Base-by-base conservation (phyloP, 2,329 filamentous ascomycete genomes). In the Pestalotiopsis fici region DNA sequence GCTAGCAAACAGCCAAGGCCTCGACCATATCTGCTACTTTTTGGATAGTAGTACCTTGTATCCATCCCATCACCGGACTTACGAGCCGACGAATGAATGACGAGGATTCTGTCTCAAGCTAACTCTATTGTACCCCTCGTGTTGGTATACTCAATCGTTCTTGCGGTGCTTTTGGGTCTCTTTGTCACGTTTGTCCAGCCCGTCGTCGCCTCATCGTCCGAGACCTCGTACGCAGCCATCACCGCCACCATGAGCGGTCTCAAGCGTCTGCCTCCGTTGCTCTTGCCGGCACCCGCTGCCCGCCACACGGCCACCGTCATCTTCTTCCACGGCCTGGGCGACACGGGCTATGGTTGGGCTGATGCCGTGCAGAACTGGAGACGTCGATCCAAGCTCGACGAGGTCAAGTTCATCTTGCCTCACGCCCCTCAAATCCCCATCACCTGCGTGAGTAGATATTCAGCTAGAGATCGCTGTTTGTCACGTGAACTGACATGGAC, bases 221-320 rank as follows among this genome's bases (percentile, higher is more conserved):
- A 31, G 21, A 2, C n/a, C 57, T n/a, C 15, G 31, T 15, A n/a
- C n/a, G n/a, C n/a, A n/a, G n/a, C n/a, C n/a, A 9, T 13, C 1
- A 27, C 37, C 43, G 21, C 61, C 61, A 37, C 15, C 50, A 71
- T 69, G 60, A 76, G 74, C 71, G 66, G 73, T 56, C 68, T 74
- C 63, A 68, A 70, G 68, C 70, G 72, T 67, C 67, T 73, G 47
- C 73, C 69, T 59, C 76, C 76, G 57, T 68, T 78, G n/a, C 59
- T 76, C 18, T 75, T 77, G 69, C 69, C 73, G 31, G 73, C 76
- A 9, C 57, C 57, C 9, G 69, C 69, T 43, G 71, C 72, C 28
- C 74, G 89, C 77, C 96, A 98, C 82, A 98, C 96, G 47, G 94
- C 94, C 27, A 98, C 95, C 3, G 92, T 98, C 74, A 98, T 99